Conservation (phyloP, 2,329 filamentous ascomycete genomes). For the Ascochyta pisi region DNA sequence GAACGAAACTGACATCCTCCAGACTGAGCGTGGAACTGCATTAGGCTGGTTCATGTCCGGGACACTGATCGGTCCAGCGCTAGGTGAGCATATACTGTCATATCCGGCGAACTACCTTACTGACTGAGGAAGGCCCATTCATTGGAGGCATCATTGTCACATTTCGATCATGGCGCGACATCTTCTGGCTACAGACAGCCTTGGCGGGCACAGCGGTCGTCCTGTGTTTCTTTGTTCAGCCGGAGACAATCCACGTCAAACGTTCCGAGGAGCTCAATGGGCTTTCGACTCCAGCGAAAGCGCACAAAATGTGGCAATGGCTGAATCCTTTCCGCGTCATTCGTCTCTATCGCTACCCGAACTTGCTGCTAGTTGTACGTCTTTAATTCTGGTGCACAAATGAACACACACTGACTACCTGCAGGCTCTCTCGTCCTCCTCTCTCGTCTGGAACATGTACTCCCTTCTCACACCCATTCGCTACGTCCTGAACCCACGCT, state of each 20-base stretch:
- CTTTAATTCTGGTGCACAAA: neutral
- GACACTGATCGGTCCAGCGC: constrained; percentile 70
- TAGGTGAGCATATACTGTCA: constrained; percentile 26
- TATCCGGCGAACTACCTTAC: neutral
- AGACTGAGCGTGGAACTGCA: constrained; percentile 73
- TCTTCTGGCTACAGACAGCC: constrained; percentile 79
- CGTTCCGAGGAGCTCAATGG: constrained; percentile 68
- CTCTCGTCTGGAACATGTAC: constrained; percentile 80
- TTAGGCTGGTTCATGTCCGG: constrained; percentile 76
- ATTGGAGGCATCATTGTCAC: constrained; percentile 80
- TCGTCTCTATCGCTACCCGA: constrained; percentile 71
- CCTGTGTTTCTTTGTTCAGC: constrained; percentile 70
- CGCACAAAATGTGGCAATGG: constrained; percentile 65
- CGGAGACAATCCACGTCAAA: constrained; percentile 74
- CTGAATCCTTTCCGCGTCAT: constrained; percentile 71
- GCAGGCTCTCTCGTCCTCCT: constrained; percentile 63
- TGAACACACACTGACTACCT: neutral
- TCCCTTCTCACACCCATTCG: constrained; percentile 72
- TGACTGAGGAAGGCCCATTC: constrained; percentile 66
- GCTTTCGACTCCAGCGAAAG: constrained; percentile 58
- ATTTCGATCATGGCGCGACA: constrained; percentile 73
- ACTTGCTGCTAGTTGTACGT: constrained; percentile 61
- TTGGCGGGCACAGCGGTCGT: constrained; percentile 67
- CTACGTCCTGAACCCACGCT: constrained; percentile 76
- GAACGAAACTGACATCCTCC: constrained; percentile 51